Conservation (phyloP, 768 basidiomycete genomes). For the Calvatia gigantea region DNA sequence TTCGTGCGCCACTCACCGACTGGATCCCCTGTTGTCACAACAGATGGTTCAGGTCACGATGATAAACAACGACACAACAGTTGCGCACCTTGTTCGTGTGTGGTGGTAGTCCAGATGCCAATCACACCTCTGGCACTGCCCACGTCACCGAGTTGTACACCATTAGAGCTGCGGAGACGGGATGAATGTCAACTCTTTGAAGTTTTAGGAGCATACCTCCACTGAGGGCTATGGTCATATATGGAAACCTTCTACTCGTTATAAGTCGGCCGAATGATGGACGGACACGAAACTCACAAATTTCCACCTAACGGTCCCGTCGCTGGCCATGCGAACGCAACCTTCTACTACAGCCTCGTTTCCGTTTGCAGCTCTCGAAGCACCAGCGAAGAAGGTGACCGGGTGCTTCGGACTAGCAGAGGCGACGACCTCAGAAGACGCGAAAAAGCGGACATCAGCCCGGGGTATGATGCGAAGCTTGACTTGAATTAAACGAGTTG, state of each 20-base stretch:
- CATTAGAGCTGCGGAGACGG: constrained; percentile 50
- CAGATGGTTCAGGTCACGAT: constrained; percentile 1
- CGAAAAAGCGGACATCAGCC: constrained; percentile 26
- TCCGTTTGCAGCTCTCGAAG: constrained; percentile 38
- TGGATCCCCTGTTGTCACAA: constrained; percentile 48
- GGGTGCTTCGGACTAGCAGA: constrained; percentile 29
- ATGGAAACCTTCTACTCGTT: constrained; percentile 42
- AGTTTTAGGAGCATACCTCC: constrained; percentile 43
- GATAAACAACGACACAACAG: neutral
- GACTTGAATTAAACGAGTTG: constrained; percentile 59
- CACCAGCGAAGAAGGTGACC: constrained; percentile 44
- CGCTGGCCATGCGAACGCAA: constrained; percentile 42
- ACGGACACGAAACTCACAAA: constrained; percentile 42
- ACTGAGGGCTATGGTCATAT: constrained; percentile 50
- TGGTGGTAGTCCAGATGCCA: constrained; percentile 64
- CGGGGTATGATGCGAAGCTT: constrained; percentile 43
- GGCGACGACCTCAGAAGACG: constrained; percentile 13
- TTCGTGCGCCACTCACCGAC: constrained; percentile 39
- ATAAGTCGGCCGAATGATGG: constrained; percentile 2
- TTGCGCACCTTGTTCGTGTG: constrained; percentile 54
- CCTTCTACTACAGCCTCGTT: constrained; percentile 47
- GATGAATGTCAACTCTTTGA: neutral
- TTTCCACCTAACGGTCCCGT: constrained; percentile 49
- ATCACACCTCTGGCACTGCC: constrained; percentile 65
- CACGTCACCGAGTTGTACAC: constrained; percentile 61